Percentiles rank a stretch among this genome's conserved stretches.
Conservation (phyloP, 2,329 filamentous ascomycete genomes). For the Aureobasidium subglaciale region DNA sequence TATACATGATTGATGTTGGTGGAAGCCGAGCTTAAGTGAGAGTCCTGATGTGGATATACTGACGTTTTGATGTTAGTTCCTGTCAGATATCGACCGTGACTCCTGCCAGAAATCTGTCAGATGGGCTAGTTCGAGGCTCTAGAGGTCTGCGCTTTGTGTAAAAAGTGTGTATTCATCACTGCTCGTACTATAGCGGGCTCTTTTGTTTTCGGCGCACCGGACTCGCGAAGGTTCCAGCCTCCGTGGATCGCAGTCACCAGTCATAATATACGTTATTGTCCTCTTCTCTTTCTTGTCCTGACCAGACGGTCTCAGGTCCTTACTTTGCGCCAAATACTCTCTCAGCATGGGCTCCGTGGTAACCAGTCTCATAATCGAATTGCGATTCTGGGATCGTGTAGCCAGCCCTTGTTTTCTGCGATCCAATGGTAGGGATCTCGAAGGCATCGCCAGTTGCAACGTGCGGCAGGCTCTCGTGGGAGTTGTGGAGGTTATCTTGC, state of each 20-base stretch:
- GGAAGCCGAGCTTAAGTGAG: too few relatives aligned
- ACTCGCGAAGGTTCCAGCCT: neutral
- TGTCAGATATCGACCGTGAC: too few relatives aligned
- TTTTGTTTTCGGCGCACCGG: neutral
- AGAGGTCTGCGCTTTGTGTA: neutral
- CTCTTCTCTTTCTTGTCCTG: neutral
- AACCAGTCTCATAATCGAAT: slow-evolving; percentile 38
- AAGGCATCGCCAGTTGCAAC: slow-evolving; percentile 25
- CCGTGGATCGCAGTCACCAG: neutral
- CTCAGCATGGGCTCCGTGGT: slow-evolving; percentile 27
- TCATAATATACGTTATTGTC: neutral
- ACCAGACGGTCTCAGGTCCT: neutral
- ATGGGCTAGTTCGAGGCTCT: too few relatives aligned
- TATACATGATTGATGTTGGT: too few relatives aligned
- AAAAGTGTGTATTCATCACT: neutral
- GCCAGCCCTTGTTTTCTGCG: slow-evolving; percentile 18
- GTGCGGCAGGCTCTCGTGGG: neutral
- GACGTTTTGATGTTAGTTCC: neutral
- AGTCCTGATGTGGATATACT: too few relatives aligned
- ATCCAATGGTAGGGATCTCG: slow-evolving; percentile 23
- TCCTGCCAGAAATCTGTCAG: too few relatives aligned
- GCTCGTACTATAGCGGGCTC: neutral
- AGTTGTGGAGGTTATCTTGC: slow-evolving; percentile 12
- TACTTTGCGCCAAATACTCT: slow-evolving; percentile 14
- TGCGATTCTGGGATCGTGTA: slow-evolving; percentile 38